These are phyloP conservation scores for Alternaria sp. DNA, from an alignment of 2,329 filamentous ascomycete species.

Conservation along the genomic window DNA sequence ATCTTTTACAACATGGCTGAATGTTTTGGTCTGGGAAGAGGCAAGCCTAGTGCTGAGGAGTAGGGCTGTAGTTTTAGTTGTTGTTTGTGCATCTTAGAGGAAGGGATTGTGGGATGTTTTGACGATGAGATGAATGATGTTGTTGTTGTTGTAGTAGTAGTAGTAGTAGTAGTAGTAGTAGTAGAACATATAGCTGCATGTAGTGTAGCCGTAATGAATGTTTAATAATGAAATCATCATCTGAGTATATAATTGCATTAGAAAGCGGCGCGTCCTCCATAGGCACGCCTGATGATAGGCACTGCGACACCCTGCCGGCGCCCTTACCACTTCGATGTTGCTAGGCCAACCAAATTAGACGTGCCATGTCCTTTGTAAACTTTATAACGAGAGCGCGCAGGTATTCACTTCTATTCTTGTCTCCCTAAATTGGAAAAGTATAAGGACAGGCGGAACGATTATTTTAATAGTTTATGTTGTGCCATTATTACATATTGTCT, in stretches of 20 bases:
- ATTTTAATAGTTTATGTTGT: too few relatives aligned
- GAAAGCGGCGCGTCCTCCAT: too few relatives aligned
- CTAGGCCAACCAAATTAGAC: too few relatives aligned
- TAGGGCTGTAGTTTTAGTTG: not conserved
- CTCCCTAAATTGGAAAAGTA: too few relatives aligned
- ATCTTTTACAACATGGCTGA: constrained; percentile 77
- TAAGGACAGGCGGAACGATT: too few relatives aligned
- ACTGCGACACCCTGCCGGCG: too few relatives aligned
- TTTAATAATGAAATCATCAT: constrained; percentile 6
- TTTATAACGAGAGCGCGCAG: too few relatives aligned
- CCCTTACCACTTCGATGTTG: too few relatives aligned
- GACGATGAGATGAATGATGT: not conserved
- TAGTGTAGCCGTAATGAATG: constrained; percentile 15
- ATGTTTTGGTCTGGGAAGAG: constrained; percentile 63
- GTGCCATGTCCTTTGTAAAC: too few relatives aligned
- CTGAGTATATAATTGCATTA: not conserved
- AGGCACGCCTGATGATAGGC: too few relatives aligned
- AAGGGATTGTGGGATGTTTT: not conserved
- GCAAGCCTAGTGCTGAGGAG: constrained; percentile 1
- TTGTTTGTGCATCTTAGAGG: not conserved
- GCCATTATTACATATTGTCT: too few relatives aligned
- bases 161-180: not conserved
- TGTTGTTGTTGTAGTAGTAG: not conserved
- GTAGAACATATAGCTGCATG: not conserved
- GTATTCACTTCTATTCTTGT: too few relatives aligned